phyloP scores from a whole-genome alignment of 2,329 filamentous ascomycete genomes.

The Aspergillus jensenii region DNA sequence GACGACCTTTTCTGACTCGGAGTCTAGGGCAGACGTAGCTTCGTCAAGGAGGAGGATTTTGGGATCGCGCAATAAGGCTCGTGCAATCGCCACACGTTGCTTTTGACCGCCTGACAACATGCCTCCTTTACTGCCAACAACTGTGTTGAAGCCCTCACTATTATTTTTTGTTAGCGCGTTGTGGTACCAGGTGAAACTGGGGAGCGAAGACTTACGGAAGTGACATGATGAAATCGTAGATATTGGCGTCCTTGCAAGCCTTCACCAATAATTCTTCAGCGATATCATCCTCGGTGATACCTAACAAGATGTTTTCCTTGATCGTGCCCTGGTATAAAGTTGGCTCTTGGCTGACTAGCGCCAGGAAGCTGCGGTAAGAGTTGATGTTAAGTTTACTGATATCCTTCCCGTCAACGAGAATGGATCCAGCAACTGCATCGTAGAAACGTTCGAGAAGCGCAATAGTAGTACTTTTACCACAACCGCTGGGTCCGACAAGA shows the following conservation, averaged over 20 bases:
- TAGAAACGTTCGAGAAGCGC: constrained; percentile 92
- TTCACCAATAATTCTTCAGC: constrained; percentile 70
- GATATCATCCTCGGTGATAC: constrained; percentile 65
- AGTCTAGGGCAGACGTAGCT: constrained; percentile 59
- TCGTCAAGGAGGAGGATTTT: constrained; percentile 83
- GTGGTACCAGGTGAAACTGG: not conserved
- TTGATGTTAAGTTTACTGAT: constrained; percentile 80
- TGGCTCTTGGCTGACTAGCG: constrained; percentile 90
- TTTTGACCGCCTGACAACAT: constrained; percentile 90
- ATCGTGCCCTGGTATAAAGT: constrained; percentile 93
- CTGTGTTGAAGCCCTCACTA: constrained; percentile 75
- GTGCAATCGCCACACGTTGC: constrained; percentile 89
- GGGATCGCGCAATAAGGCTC: constrained; percentile 85
- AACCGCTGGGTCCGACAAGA: constrained; percentile 89
- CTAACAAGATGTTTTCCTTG: constrained; percentile 83
- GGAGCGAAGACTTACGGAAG: constrained; percentile 57
- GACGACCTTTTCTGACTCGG: constrained; percentile 51
- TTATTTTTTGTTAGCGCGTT: constrained; percentile 21
- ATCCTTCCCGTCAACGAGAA: constrained; percentile 80
- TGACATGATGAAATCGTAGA: constrained; percentile 86
- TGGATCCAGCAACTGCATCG: constrained; percentile 75
- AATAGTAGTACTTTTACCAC: constrained; percentile 92
- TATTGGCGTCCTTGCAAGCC: constrained; percentile 87
- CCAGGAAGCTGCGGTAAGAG: constrained; percentile 78
- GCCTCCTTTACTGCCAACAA: constrained; percentile 83